A percentile compares a stretch with the other conserved stretches of the same genome.
Evolutionary conservation across 306 rosid genomes (phyloP).

Genomic region (Fagus crenata): DNA sequence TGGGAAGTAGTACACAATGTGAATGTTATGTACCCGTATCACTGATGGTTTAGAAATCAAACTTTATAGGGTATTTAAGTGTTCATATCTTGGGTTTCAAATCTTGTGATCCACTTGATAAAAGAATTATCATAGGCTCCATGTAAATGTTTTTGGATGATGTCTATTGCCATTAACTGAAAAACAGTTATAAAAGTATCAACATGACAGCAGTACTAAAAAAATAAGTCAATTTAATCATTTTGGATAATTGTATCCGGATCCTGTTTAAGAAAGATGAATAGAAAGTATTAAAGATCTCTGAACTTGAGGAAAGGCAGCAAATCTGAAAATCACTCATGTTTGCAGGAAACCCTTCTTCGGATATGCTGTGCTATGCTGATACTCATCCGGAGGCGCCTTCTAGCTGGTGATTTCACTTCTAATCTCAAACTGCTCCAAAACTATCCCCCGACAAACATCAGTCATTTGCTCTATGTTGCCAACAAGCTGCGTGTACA

Average conservation of each 20-base stretch:
- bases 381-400: constrained; percentile 80
- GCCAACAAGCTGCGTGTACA: constrained; percentile 92
- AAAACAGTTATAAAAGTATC: not conserved
- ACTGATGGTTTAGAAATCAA: not conserved
- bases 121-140: not conserved
- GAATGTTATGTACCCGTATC: not conserved
- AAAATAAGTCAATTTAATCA: not conserved
- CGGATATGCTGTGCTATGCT: constrained; percentile 98
- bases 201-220: not conserved
- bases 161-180: not conserved
- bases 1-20: not conserved
- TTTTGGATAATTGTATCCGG: not conserved
- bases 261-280: not conserved
- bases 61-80: not conserved
- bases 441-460: constrained; percentile 82
- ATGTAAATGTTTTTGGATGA: not conserved
- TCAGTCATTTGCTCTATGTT: constrained; percentile 92
- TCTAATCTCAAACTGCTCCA: constrained; percentile 94
- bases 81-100: not conserved
- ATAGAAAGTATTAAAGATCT: constrained; percentile 4
- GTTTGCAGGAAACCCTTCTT: constrained; percentile 82
- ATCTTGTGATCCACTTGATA: not conserved
- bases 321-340: constrained; percentile 15
- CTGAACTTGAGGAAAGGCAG: constrained; percentile 3
- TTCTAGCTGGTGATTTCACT: constrained; percentile 97